Percentiles rank a stretch among this genome's conserved stretches.
These are phyloP conservation scores for Gryganskiella cystojenkinii DNA, from an alignment of 192 early-diverging fungal species.

Conservation along the genomic window DNA sequence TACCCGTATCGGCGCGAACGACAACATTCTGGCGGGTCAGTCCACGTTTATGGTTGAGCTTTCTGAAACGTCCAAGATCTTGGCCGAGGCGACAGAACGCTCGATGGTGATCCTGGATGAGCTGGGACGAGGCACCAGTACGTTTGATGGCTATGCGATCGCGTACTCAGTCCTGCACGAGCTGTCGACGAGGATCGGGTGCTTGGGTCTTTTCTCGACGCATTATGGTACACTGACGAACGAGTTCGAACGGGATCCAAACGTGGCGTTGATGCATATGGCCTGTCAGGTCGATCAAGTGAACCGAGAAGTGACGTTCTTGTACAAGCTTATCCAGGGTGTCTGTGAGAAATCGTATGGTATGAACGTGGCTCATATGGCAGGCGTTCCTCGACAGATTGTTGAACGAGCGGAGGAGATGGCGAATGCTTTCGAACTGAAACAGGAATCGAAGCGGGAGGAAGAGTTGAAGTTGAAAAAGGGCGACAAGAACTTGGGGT, in stretches of 20 bases:
- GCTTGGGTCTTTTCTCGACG: conserved; percentile 94
- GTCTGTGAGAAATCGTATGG: conserved; percentile 94
- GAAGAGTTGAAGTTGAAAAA: conserved; percentile 7
- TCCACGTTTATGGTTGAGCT: conserved; percentile 99
- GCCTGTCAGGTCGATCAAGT: conserved; percentile 83
- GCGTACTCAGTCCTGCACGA: conserved; percentile 92
- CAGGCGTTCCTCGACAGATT: conserved; percentile 81
- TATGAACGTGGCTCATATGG: conserved; percentile 99
- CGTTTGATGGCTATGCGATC: conserved; percentile 97
- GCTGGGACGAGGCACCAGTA: conserved; percentile 96
- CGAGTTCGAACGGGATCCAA: conserved; percentile 81
- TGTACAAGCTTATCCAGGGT: conserved; percentile 90
- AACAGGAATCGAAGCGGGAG: conserved; percentile 41
- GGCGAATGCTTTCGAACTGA: conserved; percentile 81
- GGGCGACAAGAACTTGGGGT: conserved; percentile 35
- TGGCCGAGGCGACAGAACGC: conserved; percentile 88
- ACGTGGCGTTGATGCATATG: conserved; percentile 91
- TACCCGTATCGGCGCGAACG: conserved; percentile 97
- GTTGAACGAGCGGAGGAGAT: conserved; percentile 76
- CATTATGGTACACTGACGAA: conserved; percentile 95
- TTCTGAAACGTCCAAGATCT: conserved; percentile 91
- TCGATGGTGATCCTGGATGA: conserved; percentile 98
- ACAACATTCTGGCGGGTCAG: conserved; percentile 94
- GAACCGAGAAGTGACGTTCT: conserved; percentile 89
- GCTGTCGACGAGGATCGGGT: conserved; percentile 82